Evolutionary conservation across 177 flowering plant genomes (phyloP), one percentile per base, ranked within the genome.

Genomic region (Vitis hybrid): DNA sequence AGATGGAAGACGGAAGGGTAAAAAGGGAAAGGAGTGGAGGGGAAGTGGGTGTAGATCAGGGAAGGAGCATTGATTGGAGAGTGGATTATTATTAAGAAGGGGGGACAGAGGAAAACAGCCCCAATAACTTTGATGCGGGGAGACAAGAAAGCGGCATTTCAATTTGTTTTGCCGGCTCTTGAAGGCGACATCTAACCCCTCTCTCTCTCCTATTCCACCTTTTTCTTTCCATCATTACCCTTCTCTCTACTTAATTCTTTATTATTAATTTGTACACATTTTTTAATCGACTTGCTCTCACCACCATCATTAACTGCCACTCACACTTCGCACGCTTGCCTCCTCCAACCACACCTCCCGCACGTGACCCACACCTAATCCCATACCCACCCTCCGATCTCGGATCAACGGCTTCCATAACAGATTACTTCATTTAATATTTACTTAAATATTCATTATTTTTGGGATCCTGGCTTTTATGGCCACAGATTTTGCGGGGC

Each of bases 121-220:
- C 64, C 26, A 39, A 21, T 58, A 17, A 49, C 32, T 57, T 74
- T 23, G 70, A 62, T 2, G 62, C 30, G 69, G 88, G 85, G 80
- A 39, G 77, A 80, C 85, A 82, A 66, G 80, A 80, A 82, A 80
- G 81, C 85, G 83, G 83, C 80, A 80, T 55, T 77, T 69, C 65
- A 66, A 78, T 73, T 73, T 52, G 71, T 55, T 57, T 80, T 82
- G 85, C 81, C 83, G 78, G 83, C 75, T 60, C 52, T 66, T 77
- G 80, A 73, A 17, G 63, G 26, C 17, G 80, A 78, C 81, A 81
- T 66, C 62, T 58, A 76, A 74, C 77, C 65, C 65, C 60, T 51
- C 51, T 3, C 61, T 60, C 55, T 60, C 26, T 66, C 49, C 32
- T 32, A 3, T 55, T 49, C 17, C 11, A 11, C 34, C 30, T 2